A percentile compares a stretch with the other conserved stretches of the same genome.
Conservation (phyloP, 2,329 filamentous ascomycete species). For the Xylariomycetidae sp. region DNA sequence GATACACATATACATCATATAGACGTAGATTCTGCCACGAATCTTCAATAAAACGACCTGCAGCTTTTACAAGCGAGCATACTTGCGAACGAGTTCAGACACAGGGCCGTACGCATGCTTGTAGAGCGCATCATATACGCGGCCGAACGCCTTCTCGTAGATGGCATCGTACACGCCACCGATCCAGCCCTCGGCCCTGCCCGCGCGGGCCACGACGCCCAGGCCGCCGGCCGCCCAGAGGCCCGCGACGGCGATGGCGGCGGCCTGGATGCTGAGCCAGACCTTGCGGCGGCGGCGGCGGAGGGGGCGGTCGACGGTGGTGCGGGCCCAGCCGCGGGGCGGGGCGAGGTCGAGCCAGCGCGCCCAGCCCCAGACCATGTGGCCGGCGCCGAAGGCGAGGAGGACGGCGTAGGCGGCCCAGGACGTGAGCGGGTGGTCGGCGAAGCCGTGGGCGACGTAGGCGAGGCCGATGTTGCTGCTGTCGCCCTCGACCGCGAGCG, state of each 20-base stretch:
- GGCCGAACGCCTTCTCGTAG: constrained; percentile 37
- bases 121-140: too few species aligned
- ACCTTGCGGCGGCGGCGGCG: constrained; percentile 53
- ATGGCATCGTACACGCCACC: constrained; percentile 73
- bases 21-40: too few species aligned
- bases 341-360: constrained; percentile 69
- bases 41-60: too few species aligned
- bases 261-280: constrained; percentile 66
- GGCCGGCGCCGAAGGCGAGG: constrained; percentile 61
- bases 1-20: too few species aligned
- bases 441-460: constrained; percentile 82
- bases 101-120: too few species aligned
- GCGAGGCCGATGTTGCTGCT: constrained; percentile 79
- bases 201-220: constrained; percentile 69
- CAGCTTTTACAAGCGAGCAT: too few species aligned
- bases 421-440: constrained; percentile 52
- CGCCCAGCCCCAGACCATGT: constrained; percentile 81
- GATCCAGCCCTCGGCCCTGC: constrained; percentile 69
- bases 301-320: constrained; percentile 43
- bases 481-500: constrained; percentile 72
- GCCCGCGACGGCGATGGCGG: constrained; percentile 49
- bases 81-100: too few species aligned
- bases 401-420: constrained; percentile 64
- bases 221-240: constrained; percentile 81
- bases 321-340: constrained; percentile 42